Conservation (phyloP, 2,329 filamentous ascomycete species). For the Fusarium concolor region DNA sequence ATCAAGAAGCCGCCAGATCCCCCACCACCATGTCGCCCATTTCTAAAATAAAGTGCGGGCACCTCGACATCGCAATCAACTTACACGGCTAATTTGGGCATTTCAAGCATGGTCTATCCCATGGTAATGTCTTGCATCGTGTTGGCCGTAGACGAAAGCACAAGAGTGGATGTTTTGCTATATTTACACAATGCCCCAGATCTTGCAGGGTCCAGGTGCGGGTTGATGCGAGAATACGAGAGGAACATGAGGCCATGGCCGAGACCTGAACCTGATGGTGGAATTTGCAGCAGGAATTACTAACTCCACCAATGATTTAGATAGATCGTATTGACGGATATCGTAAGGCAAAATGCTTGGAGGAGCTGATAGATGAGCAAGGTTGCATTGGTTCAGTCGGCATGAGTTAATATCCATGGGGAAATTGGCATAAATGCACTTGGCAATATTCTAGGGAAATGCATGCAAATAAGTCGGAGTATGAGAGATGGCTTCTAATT, state of each 20-base stretch:
- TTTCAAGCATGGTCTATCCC: not conserved
- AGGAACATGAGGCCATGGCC: slow-evolving; percentile 4
- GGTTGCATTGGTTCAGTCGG: not conserved
- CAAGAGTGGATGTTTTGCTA: slow-evolving; percentile 27
- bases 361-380: not conserved
- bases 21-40: not conserved
- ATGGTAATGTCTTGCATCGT: slow-evolving; percentile 17
- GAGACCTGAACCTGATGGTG: slow-evolving; percentile 1
- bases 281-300: slow-evolving; percentile 1
- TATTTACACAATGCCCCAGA: slow-evolving; percentile 30
- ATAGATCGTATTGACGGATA: slow-evolving; percentile 19
- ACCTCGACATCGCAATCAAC: not conserved
- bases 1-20: not conserved
- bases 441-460: not conserved
- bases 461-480: not conserved
- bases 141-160: not conserved
- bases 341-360: not conserved
- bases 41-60: not conserved
- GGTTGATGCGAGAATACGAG: slow-evolving; percentile 35
- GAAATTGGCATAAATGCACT: not conserved
- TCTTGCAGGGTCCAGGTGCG: slow-evolving; percentile 20
- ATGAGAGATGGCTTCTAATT: not conserved
- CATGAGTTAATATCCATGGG: too few species aligned
- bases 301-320: slow-evolving; percentile 9
- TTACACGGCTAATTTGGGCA: not conserved